A percentile compares a stretch with the other conserved stretches of the same genome.
Conservation (phyloP, 140 eudicot genomes). For the Oenanthe javanica region DNA sequence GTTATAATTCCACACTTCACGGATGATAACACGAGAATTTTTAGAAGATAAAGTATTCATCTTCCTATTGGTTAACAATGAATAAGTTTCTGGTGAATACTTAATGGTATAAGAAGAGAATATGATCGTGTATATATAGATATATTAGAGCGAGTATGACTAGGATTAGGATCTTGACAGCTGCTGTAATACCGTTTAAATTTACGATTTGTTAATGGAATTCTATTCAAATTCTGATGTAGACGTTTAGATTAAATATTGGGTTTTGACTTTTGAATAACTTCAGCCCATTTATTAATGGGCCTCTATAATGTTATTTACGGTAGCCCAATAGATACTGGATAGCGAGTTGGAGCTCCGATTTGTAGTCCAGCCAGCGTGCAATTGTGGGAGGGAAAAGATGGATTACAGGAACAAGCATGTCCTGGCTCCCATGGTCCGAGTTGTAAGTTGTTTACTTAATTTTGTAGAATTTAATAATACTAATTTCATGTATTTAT, state of each 20-base stretch:
- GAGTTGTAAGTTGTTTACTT: constrained; percentile 66
- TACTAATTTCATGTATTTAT: not conserved
- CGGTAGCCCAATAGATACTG: not conserved
- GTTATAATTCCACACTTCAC: not conserved
- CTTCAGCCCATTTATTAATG: not conserved
- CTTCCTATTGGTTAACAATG: not conserved
- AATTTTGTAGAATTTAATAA: not conserved
- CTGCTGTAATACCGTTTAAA: no score
- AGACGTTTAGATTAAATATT: no score
- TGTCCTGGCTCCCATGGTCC: constrained; percentile 95
- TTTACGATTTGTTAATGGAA: no score
- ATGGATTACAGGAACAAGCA: constrained; percentile 79
- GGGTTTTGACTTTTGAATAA: no score
- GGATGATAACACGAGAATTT: not conserved
- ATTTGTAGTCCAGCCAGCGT: not conserved
- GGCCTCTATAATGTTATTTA: not conserved
- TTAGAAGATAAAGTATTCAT: not conserved
- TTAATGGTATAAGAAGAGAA: no score
- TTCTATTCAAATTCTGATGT: no score
- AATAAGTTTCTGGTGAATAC: not conserved
- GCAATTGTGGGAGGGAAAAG: constrained; percentile 17
- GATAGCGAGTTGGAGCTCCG: not conserved
- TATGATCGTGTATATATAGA: no score
- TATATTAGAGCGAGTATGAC: no score
- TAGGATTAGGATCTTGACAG: no score